Percentiles rank a stretch among this genome's conserved stretches.
Conservation (phyloP, 2,329 filamentous ascomycete species). For the Colletotrichum karsti region DNA sequence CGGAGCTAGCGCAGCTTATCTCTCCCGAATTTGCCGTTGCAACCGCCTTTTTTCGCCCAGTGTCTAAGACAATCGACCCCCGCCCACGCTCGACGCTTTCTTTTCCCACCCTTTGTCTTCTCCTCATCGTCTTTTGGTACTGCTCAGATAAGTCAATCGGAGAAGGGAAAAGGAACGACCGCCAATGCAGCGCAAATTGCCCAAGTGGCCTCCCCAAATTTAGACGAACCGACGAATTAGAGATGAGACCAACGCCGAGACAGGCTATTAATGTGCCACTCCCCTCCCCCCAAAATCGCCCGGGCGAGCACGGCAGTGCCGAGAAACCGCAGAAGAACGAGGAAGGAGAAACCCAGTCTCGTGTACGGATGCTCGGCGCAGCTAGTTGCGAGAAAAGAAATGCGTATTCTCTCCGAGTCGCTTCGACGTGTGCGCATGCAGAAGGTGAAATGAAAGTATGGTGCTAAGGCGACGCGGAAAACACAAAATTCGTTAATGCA, state of each 20-base stretch:
- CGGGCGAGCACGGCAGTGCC: not conserved
- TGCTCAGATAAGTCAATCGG: no score
- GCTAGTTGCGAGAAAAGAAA: not conserved
- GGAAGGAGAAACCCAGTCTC: not conserved
- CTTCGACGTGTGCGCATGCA: not conserved
- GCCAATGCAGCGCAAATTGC: no score
- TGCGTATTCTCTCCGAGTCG: not conserved
- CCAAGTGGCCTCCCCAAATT: not conserved
- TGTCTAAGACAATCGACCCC: not conserved
- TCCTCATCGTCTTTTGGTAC: no score
- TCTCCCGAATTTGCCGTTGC: not conserved
- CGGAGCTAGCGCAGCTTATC: not conserved
- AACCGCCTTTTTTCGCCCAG: not conserved
- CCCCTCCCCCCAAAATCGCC: not conserved
- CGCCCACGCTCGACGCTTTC: not conserved
- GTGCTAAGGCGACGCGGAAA: not conserved
- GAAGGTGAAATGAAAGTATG: no score
- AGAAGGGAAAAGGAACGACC: no score
- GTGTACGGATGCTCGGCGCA: not conserved
- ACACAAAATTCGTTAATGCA: no score
- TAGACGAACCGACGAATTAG: not conserved
- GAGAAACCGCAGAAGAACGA: not conserved
- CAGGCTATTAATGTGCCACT: not conserved
- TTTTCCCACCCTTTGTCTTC: not conserved
- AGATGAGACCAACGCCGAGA: not conserved